Evolutionary conservation across 148 eudicot genomes (phyloP).

Genomic region (Beta vulgaris): DNA sequence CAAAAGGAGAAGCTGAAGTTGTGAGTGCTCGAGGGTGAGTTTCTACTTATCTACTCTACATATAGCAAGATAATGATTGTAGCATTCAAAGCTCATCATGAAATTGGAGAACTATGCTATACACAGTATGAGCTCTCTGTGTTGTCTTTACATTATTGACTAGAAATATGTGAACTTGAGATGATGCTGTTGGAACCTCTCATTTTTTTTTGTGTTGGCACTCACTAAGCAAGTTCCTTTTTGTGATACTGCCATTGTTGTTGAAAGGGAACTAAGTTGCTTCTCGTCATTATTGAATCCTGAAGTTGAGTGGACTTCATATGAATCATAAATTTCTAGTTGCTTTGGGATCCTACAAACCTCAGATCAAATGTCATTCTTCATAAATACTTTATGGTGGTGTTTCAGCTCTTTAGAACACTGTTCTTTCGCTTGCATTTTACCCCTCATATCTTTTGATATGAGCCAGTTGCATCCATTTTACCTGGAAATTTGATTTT

Average conservation of each 20-base stretch:
- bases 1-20: slow-evolving; percentile 87
- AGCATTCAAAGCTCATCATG: slow-evolving; percentile 3
- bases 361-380: neutral
- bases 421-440: neutral
- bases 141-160: neutral
- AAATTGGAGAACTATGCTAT: neutral
- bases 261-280: neutral
- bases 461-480: neutral
- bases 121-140: slow-evolving; percentile 1
- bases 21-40: slow-evolving; percentile 98
- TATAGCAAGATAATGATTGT: slow-evolving; percentile 10
- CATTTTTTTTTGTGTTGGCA: neutral
- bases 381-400: neutral
- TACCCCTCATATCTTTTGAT: neutral
- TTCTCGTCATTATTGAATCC: neutral
- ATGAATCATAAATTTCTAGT: neutral
- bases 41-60: slow-evolving; percentile 6
- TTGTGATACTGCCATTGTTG: neutral
- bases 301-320: neutral
- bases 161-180: neutral
- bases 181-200: neutral
- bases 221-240: neutral
- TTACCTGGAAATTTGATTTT: neutral
- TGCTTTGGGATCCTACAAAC: neutral
- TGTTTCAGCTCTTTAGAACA: neutral